phyloP scores from a whole-genome alignment of 2,329 filamentous ascomycete species.

The Phialophora macrospora region DNA sequence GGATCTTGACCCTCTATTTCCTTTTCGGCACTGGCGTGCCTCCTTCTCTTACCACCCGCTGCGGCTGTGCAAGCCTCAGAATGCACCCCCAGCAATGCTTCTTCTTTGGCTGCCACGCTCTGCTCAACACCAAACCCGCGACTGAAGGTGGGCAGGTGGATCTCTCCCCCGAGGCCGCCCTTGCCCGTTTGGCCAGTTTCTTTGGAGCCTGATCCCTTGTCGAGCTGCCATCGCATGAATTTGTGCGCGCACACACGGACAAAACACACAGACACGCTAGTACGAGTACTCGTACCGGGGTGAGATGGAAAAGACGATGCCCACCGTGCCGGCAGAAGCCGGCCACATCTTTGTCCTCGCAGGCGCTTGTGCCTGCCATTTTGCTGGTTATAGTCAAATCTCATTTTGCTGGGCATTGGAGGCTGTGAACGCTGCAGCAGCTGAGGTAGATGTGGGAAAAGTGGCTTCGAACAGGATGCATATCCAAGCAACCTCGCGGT shows the following conservation, averaged over 20 bases:
- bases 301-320: conserved; percentile 2
- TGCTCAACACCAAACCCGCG: background rate
- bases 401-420: background rate
- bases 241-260: conserved; percentile 13
- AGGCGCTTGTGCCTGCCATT: conserved; percentile 2
- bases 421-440: background rate
- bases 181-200: conserved; percentile 13
- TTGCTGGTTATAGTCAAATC: background rate
- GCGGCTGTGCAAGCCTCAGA: conserved; percentile 32
- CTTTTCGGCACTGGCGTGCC: conserved; percentile 9
- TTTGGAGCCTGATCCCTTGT: conserved; percentile 6
- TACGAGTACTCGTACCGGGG: background rate
- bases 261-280: conserved; percentile 1
- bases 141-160: conserved; percentile 10
- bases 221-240: conserved; percentile 21
- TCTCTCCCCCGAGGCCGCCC: conserved; percentile 2
- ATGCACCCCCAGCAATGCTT: conserved; percentile 17
- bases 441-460: background rate
- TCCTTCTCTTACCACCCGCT: conserved; percentile 13
- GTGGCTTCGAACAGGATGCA: background rate
- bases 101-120: conserved; percentile 28
- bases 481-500: background rate
- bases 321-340: conserved; percentile 22
- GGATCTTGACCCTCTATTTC: conserved; percentile 17
- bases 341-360: conserved; percentile 15